These are phyloP conservation scores for Drosera spatulata DNA, from an alignment of 179 eudicot genomes.

Conservation along the genomic window DNA sequence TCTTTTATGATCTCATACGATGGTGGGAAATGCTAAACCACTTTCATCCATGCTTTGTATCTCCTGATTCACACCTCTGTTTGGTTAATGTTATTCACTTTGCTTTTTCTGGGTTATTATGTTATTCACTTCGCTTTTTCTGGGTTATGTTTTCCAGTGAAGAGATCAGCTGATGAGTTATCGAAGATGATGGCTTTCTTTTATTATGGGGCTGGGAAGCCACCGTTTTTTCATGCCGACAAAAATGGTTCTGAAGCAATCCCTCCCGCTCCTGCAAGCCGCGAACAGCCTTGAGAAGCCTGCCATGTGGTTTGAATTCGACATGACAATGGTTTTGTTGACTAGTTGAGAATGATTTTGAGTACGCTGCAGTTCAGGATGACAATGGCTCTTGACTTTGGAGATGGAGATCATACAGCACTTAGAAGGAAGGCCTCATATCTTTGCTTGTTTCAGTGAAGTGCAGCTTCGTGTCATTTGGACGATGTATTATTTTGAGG, in stretches of 20 bases:
- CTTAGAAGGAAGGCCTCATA: no score
- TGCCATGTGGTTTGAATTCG: not conserved
- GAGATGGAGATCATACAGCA: no score
- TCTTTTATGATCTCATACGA: not conserved
- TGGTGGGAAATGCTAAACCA: not conserved
- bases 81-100: not conserved
- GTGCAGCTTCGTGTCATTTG: no score
- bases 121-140: not conserved
- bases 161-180: constrained; percentile 69
- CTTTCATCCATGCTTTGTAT: not conserved
- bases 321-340: no score
- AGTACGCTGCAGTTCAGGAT: no score
- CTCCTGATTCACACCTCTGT: not conserved
- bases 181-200: constrained; percentile 95
- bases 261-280: constrained; percentile 30
- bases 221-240: constrained; percentile 35
- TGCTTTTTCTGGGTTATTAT: not conserved
- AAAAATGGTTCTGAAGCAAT: constrained; percentile 42
- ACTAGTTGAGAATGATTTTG: no score
- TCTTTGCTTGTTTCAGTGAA: no score
- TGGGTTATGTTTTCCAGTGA: constrained; percentile 25
- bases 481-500: no score
- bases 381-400: no score
- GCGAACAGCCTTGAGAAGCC: constrained; percentile 3
- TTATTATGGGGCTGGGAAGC: constrained; percentile 84